Evolutionary conservation across 2,329 filamentous ascomycete genomes (phyloP).

Genomic region (Polychaeton citri): DNA sequence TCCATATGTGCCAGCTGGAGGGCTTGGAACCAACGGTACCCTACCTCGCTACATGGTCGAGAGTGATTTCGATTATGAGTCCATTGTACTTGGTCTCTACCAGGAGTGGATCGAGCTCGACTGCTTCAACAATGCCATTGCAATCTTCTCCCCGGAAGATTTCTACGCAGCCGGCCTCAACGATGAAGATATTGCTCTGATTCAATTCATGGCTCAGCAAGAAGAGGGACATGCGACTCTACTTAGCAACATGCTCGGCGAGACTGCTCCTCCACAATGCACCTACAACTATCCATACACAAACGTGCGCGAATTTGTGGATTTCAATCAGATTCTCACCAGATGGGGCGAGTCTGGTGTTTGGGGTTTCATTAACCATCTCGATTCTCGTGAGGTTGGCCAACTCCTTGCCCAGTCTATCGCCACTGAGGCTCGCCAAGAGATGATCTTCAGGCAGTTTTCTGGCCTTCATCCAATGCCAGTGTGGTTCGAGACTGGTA

Average conservation of each 20-base stretch:
- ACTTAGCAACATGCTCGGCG: slow-evolving; percentile 63
- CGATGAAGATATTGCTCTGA: slow-evolving; percentile 54
- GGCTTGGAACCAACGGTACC: slow-evolving; percentile 64
- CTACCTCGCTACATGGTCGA: slow-evolving; percentile 63
- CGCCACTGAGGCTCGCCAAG: slow-evolving; percentile 66
- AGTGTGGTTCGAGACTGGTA: slow-evolving; percentile 66
- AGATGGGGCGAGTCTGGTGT: slow-evolving; percentile 68
- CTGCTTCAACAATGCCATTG: slow-evolving; percentile 64
- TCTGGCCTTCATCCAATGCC: slow-evolving; percentile 69
- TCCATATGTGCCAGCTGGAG: slow-evolving; percentile 57
- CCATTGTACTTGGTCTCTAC: slow-evolving; percentile 59
- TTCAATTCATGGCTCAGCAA: slow-evolving; percentile 66
- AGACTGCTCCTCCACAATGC: slow-evolving; percentile 57
- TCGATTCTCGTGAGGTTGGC: slow-evolving; percentile 62
- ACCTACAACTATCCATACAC: slow-evolving; percentile 70
- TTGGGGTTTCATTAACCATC: slow-evolving; percentile 66
- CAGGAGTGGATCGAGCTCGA: slow-evolving; percentile 80
- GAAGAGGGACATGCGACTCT: slow-evolving; percentile 67
- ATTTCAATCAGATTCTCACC: slow-evolving; percentile 78
- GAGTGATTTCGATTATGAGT: slow-evolving; percentile 75
- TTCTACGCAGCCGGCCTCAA: slow-evolving; percentile 56
- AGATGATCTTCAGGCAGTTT: slow-evolving; percentile 76
- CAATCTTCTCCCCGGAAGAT: slow-evolving; percentile 53
- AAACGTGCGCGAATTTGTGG: slow-evolving; percentile 63
- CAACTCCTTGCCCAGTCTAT: slow-evolving; percentile 64